Base-by-base conservation (phyloP, 306 rosid species). In the Lablab purpureus region DNA sequence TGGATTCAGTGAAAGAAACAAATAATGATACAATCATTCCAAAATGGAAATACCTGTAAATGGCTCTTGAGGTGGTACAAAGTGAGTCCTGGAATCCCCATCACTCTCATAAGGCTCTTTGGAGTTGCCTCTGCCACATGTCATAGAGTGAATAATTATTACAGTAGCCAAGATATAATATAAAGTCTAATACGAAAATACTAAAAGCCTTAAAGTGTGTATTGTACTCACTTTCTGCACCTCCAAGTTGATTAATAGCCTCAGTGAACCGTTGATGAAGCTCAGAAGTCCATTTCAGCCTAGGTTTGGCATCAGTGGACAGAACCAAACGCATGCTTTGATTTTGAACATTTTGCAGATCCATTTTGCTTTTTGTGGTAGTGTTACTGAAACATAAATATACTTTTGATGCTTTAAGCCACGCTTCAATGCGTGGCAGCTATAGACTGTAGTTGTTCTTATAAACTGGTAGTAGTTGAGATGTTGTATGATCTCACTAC, bases 41-140 rank as follows among this genome's bases (percentile, higher is more conserved):
- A 15, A 59, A 62, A 50, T 45, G 73, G 52, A 80, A 70, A 77
- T 81, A 80, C 97, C 93, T 93, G 98, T 62, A 93, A 91, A 84
- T 93, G 98, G 90, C 98, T 93, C 93, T 93, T 93, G 55, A 93
- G 88, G 74, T 91, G 97, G 89, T 93, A 93, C 75, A 93, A 77
- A 80, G 93, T 91, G 32, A 93, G 91, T 22, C 97, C 94, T 19
- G 90, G 88, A 82, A 91, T 82, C 50, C 91, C 93, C 98, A 93
- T 91, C 81, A 84, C 83, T 75, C 93, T 89, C 97, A 87, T 87
- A 83, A 93, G 79, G 77, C 88, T 85, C 90, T 93, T 93, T 10
- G 98, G 98, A 14, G 98, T 89, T 32, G 97, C 98, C 79, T 89
- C 98, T 93, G 93, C 74, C 71, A 84, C 67, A 69, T 40, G 46